Evolutionary conservation across 176 grass and related monocot species (phyloP), one percentile per base, ranked within the genome.

Genomic region (Thinopyrum elongatum): DNA sequence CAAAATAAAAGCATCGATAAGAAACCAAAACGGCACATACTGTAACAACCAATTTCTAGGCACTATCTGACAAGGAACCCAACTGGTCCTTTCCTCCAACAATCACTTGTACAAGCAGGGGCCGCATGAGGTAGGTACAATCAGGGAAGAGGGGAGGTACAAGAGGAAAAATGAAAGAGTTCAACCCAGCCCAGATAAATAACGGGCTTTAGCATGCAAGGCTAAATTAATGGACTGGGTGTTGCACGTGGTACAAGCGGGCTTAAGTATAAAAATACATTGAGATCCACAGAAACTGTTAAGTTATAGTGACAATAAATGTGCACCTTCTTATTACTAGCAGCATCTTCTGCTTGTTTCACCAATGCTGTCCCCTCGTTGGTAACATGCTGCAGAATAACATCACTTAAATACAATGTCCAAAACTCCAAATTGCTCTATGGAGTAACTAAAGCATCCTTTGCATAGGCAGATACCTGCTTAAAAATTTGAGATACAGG

Each of bases 331-430:
- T 92, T 98, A 81, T 91, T 94, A 58, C 90, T 95, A 63, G 93
- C 91, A 86, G 96, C 93, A 95, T 98, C 96, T 89, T 95, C 91
- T 17, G 93, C 93, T 87, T 95, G 96, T 59, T 98, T 95, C 42
- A 98, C 87, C 78, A 98, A 90, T 67, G 88, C 78, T 55, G 90
- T 95, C 30, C 96, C 96, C 79, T 98, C 96, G 1, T 85, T 80
- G 82, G 84, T 95, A 76, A 98, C 91, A 98, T 98, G 96, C 96
- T 98, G 90, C 80, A 92, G 33, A 74, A 49, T 51, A 85, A 33
- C 15, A 26, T 49, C 35, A 19, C 28, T 78, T 33, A 28, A 79
- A 65, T 73, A 90, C 23, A 44, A 57, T 27, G 70, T n/a, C 10
- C 73, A 88, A 47, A 88, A 74, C 23, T 74, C 38, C 42, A 74